Conservation (phyloP, 441 rosid genomes). For the Bruguiera hainesii region DNA sequence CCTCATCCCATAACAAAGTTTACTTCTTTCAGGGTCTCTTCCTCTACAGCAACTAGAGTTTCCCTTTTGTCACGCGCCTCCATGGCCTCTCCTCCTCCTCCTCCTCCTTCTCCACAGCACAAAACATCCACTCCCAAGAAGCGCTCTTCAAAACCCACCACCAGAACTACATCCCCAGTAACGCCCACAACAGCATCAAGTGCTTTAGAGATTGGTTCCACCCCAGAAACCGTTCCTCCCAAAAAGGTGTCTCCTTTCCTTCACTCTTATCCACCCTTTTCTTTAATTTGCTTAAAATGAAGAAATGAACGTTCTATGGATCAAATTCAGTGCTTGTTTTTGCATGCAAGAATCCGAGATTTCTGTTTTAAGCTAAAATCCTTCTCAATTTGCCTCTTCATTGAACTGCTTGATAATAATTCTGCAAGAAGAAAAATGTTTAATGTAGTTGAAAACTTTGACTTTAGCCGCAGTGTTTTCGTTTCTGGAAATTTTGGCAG, state of each 20-base stretch:
- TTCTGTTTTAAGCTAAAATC: background rate
- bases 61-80: constrained; percentile 31
- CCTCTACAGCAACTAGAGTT: constrained; percentile 18
- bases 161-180: constrained; percentile 23
- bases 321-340: background rate
- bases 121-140: constrained; percentile 19
- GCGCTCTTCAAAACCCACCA: constrained; percentile 24
- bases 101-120: constrained; percentile 21
- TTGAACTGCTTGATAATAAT: background rate
- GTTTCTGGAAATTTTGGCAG: background rate
- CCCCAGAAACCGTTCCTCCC: constrained; percentile 26
- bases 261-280: constrained; percentile 5
- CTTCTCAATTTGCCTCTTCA: background rate
- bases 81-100: constrained; percentile 25
- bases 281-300: constrained; percentile 6
- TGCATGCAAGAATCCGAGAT: background rate
- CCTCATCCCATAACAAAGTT: constrained; percentile 18
- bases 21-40: constrained; percentile 15
- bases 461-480: too few relatives aligned
- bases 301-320: background rate
- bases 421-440: too few relatives aligned
- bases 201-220: constrained; percentile 12
- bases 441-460: too few relatives aligned
- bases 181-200: constrained; percentile 18
- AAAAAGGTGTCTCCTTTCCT: constrained; percentile 52